Evolutionary conservation across 2,329 filamentous ascomycete species (phyloP), one percentile per base, ranked within the genome.

Genomic region (Escovopsis sp.): DNA sequence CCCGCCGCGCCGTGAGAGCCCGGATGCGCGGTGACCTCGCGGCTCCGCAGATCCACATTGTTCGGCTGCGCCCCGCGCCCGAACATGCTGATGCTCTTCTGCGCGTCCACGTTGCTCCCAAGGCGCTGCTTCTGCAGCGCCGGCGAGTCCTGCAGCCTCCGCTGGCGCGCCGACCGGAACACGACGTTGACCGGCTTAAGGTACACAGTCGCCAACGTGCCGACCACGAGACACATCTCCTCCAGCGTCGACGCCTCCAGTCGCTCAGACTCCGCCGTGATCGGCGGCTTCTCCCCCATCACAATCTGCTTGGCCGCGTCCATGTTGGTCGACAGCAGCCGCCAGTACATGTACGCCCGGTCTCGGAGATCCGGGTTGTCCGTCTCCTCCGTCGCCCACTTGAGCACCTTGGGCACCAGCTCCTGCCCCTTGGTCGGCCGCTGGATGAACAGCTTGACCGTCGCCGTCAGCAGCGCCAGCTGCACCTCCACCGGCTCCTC

Each of bases 341-440:
- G 85, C 91, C 91, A 98, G 69, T 98, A 98, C 88, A 98, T 96
- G 68, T 95, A 98, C 0, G 91, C 91, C 53, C 91, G 73, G 60
- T 98, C 91, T 49, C 91, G 80, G 26, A 98, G 75, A 62, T 98
- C 91, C 0, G 91, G 91, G 61, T 98, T 95, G 58, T 98, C 91
- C n/a, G 89, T 96, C 60, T 96, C 91, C 60, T 96, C 91, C 0
- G 91, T 98, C 4, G 91, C 93, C 89, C 91, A 96, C 63, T 96
- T 96, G 40, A 98, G 69, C 3, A 96, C 89, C 55, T 87, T 87
- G 1, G 89, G 91, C 1, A 98, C 89, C 6, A 98, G 71, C 41
- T 93, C 80, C 55, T 94, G 88, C 26, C 86, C 91, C 58, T 94
- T 94, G 12, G 88, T 95, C 0, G 91, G 91, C 19, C 91, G 77